Evolutionary conservation across 352 stramenopile species (phyloP), one percentile per base, ranked within the genome.

Genomic region (Globisporangium ultimum): DNA sequence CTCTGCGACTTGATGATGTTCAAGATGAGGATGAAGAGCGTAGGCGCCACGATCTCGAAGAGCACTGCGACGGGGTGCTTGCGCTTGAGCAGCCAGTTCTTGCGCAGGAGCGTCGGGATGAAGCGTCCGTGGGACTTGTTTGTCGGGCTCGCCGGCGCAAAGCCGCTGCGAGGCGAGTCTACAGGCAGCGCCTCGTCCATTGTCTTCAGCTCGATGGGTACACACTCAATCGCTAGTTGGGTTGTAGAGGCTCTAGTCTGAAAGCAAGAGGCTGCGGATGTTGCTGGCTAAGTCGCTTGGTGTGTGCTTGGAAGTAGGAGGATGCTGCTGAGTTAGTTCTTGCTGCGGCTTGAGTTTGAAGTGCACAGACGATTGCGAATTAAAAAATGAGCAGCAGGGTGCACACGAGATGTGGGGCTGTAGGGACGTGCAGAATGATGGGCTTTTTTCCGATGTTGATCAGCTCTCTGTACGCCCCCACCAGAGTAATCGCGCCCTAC

Each of bases 71-170:
- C 20, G 17, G 68, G 72, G 21, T 86, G 68, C 40, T 85, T 82
- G 51, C 70, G 73, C 75, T 92, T 92, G 65, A 92, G 83, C 70
- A 84, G 64, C 67, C 70, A 87, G 67, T 92, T 92, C 71, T 92
- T 92, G 51, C 80, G 72, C 54, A 92, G 72, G 43, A 92, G 60
- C 58, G 67, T 73, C 14, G 74, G 72, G 32, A 87, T 64, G 46
- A 84, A 87, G 48, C 70, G 74, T 58, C 78, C 55, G 32, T 71
- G 60, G 14, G 60, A 70, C 32, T 61, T 61, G 32, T 21, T 61
- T n/a, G 41, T 14, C 17, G 28, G 22, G 3, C 6, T 21, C 13
- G 55, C 12, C 14, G 32, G 22, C 4, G 45, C 21, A 4, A 17
- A 22, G 0, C 55, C 55, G 36, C 55, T 61, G 2, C 55, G 55